Base-by-base conservation (phyloP, 1,284 basidiomycete species). In the Laetiporus sulphureus region DNA sequence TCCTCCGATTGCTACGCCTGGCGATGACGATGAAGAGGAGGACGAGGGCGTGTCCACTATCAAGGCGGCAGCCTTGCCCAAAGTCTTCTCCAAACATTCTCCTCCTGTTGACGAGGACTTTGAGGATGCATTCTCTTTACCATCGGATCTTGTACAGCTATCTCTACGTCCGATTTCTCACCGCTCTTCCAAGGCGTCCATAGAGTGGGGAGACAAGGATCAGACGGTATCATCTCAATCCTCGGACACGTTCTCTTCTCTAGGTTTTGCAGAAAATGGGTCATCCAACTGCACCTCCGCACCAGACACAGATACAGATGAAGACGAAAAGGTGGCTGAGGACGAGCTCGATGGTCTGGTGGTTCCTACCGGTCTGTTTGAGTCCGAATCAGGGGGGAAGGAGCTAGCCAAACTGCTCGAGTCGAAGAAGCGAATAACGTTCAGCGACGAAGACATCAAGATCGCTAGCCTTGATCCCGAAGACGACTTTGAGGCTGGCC, bases 151-250 rank as follows among this genome's bases (percentile, higher is more conserved):
- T 42, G 85, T 82, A 12, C 79, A 75, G 52, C 72, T 90, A 32
- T 90, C 87, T 20, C 76, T 90, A 36, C 77, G 79, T 32, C 82
- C 84, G 44, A 66, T 83, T 46, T 75, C 81, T 22, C 82, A 83
- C 55, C 76, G 82, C 38, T 73, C 79, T 8, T 89, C 86, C 44
- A 88, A 87, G 64, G 76, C 76, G 39, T 88, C 86, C 1, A 68
- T 89, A 20, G 84, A 88, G 63, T 89, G 85, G 83, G 81, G 82
- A 25, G 85, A 88, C 64, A 82, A 77, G 59, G 83, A 89, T 54
- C 77, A 84, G 41, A 84, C 85, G 2, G 77, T 73, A 1, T 87
- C 86, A 10, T 89, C 86, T 3, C 81, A 85, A 53, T 88, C 85
- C 12, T 90, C 86, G 19, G 86, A 89, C 58, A 75, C 85, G 4